These are phyloP conservation scores for Neofusicoccum sp. DNA, from an alignment of 2,329 filamentous ascomycete species.

Conservation along the genomic window DNA sequence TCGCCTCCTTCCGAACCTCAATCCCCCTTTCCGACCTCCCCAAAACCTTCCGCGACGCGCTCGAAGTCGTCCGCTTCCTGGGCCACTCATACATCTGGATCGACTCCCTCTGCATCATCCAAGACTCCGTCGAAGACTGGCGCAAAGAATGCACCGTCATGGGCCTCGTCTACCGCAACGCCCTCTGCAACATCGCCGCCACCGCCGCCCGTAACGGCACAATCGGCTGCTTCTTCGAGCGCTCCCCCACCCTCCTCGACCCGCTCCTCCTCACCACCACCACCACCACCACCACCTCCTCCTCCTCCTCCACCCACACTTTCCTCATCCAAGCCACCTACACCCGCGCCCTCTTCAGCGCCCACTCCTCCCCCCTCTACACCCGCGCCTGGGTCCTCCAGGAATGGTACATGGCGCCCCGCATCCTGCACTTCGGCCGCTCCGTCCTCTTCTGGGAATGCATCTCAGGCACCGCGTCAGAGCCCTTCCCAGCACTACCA, in stretches of 20 bases:
- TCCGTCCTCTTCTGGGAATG: slow-evolving; percentile 30
- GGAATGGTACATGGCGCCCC: slow-evolving; percentile 28
- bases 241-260: too few relatives aligned
- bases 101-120: slow-evolving; percentile 24
- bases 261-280: background rate
- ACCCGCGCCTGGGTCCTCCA: slow-evolving; percentile 29
- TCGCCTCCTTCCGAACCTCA: background rate
- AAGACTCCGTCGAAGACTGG: background rate
- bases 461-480: background rate
- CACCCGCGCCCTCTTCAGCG: too few relatives aligned
- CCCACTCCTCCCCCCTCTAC: background rate
- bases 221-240: background rate
- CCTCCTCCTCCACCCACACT: too few relatives aligned
- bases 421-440: slow-evolving; percentile 29
- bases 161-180: background rate
- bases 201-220: background rate
- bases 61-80: background rate
- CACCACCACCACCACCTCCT: too few relatives aligned
- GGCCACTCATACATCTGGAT: background rate
- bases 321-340: too few relatives aligned
- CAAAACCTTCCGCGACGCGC: background rate
- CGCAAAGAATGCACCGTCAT: background rate
- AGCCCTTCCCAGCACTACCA: background rate
- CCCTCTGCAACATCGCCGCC: background rate
- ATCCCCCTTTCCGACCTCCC: background rate